phyloP scores from a whole-genome alignment of 2,329 filamentous ascomycete genomes.

The Celoporthe dispersa region DNA sequence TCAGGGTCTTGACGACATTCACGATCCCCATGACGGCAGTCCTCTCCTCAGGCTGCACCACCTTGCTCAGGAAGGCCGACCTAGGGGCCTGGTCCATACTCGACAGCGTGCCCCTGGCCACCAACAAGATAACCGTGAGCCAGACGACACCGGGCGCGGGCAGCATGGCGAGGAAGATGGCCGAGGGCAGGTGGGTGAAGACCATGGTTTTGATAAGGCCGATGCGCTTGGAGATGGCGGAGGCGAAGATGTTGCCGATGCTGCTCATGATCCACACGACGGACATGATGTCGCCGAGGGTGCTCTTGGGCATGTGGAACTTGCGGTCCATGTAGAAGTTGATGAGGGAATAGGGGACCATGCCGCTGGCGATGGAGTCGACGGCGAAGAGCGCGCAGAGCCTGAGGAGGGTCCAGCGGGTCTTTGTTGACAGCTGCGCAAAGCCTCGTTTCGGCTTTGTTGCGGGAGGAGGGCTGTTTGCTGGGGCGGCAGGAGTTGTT shows the following conservation, averaged over 20 bases:
- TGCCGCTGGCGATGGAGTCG: slow-evolving; percentile 72
- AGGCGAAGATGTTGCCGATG: slow-evolving; percentile 55
- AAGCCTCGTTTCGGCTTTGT: slow-evolving; percentile 24
- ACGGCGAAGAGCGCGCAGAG: slow-evolving; percentile 70
- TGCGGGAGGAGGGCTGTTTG: neutral
- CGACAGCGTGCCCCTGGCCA: slow-evolving; percentile 64
- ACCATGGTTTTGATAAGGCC: slow-evolving; percentile 77
- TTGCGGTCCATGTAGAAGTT: slow-evolving; percentile 29
- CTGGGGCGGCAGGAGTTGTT: neutral
- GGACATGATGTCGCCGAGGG: slow-evolving; percentile 60
- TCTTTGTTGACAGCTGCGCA: slow-evolving; percentile 12
- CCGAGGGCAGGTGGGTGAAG: slow-evolving; percentile 72
- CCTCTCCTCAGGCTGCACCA: slow-evolving; percentile 66
- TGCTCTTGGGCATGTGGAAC: slow-evolving; percentile 48
- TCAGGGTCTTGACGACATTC: slow-evolving; percentile 70
- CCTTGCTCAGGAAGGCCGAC: slow-evolving; percentile 69
- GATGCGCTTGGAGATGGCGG: slow-evolving; percentile 58
- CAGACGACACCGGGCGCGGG: slow-evolving; percentile 58
- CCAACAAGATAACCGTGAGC: slow-evolving; percentile 60
- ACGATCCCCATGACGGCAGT: slow-evolving; percentile 74
- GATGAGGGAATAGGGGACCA: slow-evolving; percentile 54
- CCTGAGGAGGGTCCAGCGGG: slow-evolving; percentile 48
- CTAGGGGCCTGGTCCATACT: slow-evolving; percentile 75
- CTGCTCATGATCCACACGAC: slow-evolving; percentile 56
- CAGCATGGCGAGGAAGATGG: slow-evolving; percentile 67